Base-by-base conservation (phyloP, 1,284 basidiomycete species). In the Mycosarcoma mackinlayi region DNA sequence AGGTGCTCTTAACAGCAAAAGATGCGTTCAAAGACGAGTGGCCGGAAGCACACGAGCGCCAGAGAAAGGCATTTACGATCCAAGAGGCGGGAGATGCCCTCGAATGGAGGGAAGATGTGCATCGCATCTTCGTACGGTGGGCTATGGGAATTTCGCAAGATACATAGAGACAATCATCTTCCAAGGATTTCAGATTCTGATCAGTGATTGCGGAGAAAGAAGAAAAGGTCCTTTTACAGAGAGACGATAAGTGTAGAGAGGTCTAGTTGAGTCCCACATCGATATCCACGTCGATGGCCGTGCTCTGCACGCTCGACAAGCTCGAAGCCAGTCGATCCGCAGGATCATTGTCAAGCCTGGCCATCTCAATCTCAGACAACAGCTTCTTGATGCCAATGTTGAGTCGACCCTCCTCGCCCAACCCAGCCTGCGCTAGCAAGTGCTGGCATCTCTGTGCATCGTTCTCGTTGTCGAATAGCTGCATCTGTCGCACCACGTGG, bases 291-390 rank as follows among this genome's bases (percentile, higher is more conserved):
- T 72, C 69, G 27, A 72, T 66, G 13, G 69, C 59, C 7, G 59
- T 31, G 24, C 37, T 60, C 50, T 73, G 65, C 23, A 48, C 58
- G 37, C 61, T 51, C 25, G 75, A 81, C 49, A 84, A 59, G 23
- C 77, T 77, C 27, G 74, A 76, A 6, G 83, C 80, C 25, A 84
- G 62, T 41, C 83, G 83, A 61, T 84, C 84, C 4, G 80, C 83
- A 14, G 83, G 82, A 37, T 83, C 84, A 40, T 79, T 72, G 40
- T 84, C 95, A 84, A 98, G 93, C 77, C 94, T 87, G 38, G 94
- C 92, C 94, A 98, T 98, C 86, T 99, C 95, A 21, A 94, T 88
- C 66, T 93, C 88, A 57, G 90, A 93, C 78, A 99, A 83, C 80
- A 99, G 82, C 84, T 81, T 82, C 88, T 98, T 98, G 78, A 99